phyloP scores from a whole-genome alignment of 2,329 filamentous ascomycete species.

The Ambrosiella cleistominuta region DNA sequence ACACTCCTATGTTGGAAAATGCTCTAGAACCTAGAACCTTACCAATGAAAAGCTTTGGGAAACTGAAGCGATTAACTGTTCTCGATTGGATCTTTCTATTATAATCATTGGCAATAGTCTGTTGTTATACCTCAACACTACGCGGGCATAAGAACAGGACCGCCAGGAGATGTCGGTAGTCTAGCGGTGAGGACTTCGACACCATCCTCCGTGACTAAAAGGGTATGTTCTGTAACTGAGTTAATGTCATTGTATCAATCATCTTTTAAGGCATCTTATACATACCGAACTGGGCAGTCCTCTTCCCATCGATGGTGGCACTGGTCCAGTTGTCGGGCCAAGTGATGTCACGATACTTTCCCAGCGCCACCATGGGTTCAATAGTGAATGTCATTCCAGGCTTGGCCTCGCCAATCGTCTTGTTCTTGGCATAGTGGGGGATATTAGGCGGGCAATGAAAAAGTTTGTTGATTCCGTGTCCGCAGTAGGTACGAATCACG shows the following conservation, averaged over 20 bases:
- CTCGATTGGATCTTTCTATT: too few relatives aligned
- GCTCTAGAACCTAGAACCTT: too few relatives aligned
- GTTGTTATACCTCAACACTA: background rate
- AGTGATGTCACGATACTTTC: slow-evolving; percentile 78
- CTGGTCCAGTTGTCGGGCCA: slow-evolving; percentile 99
- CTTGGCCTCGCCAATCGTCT: slow-evolving; percentile 85
- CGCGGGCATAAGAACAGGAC: slow-evolving; percentile 42
- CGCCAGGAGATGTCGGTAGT: slow-evolving; percentile 55
- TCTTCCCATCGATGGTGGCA: slow-evolving; percentile 73
- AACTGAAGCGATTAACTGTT: too few relatives aligned
- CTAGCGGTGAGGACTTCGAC: slow-evolving; percentile 68
- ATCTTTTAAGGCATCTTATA: slow-evolving; percentile 11
- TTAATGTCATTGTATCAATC: background rate
- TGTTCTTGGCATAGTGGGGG: slow-evolving; percentile 96
- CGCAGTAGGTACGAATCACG: slow-evolving; percentile 90
- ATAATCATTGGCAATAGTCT: background rate
- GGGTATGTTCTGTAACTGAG: slow-evolving; percentile 47
- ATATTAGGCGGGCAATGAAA: slow-evolving; percentile 93
- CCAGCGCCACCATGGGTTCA: slow-evolving; percentile 92
- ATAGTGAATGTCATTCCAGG: slow-evolving; percentile 98
- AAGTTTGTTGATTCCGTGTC: slow-evolving; percentile 81
- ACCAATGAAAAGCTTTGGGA: too few relatives aligned
- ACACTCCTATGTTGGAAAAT: too few relatives aligned
- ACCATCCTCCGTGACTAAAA: slow-evolving; percentile 67
- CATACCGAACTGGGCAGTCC: slow-evolving; percentile 82